Percentiles rank a stretch among this genome's conserved stretches.
Conservation (phyloP, 805 yeast genomes). For the Monosporozyma siamensis region DNA sequence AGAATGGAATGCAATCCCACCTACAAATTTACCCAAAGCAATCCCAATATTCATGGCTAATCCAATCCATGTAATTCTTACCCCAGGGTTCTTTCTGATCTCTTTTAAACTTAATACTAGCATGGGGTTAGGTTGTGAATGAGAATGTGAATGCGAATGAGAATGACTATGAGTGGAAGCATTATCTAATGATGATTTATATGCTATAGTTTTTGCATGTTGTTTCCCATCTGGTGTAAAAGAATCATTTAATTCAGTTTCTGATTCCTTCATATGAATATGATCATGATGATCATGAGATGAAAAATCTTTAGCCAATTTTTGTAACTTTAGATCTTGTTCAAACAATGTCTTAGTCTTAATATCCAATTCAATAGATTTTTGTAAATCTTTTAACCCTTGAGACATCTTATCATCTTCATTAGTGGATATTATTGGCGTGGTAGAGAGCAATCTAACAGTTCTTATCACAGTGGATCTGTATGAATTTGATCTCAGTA, state of each 20-base stretch:
- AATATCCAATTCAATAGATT: background rate
- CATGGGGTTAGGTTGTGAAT: slow-evolving; percentile 27
- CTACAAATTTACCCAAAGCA: slow-evolving; percentile 79
- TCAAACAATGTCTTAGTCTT: slow-evolving; percentile 9
- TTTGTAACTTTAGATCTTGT: slow-evolving; percentile 12
- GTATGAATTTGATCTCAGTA: background rate
- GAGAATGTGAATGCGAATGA: slow-evolving; percentile 31
- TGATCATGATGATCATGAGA: slow-evolving; percentile 36
- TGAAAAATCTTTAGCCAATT: slow-evolving; percentile 13
- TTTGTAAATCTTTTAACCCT: background rate
- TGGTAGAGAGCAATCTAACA: background rate
- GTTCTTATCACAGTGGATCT: background rate
- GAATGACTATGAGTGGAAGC: slow-evolving; percentile 10
- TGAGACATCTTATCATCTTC: background rate
- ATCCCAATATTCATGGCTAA: slow-evolving; percentile 72
- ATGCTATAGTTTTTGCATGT: slow-evolving; percentile 15
- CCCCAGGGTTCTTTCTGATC: slow-evolving; percentile 65
- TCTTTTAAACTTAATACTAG: slow-evolving; percentile 35
- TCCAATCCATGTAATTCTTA: slow-evolving; percentile 88
- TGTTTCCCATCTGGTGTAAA: slow-evolving; percentile 28
- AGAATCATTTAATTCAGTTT: slow-evolving; percentile 35
- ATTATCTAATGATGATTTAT: slow-evolving; percentile 19
- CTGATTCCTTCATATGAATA: slow-evolving; percentile 35
- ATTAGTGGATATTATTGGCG: background rate
- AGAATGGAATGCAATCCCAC: slow-evolving; percentile 89